These are phyloP conservation scores for Paramecium tetraurelia DNA, from an alignment of 73 alveolate species.

Conservation along the genomic window DNA sequence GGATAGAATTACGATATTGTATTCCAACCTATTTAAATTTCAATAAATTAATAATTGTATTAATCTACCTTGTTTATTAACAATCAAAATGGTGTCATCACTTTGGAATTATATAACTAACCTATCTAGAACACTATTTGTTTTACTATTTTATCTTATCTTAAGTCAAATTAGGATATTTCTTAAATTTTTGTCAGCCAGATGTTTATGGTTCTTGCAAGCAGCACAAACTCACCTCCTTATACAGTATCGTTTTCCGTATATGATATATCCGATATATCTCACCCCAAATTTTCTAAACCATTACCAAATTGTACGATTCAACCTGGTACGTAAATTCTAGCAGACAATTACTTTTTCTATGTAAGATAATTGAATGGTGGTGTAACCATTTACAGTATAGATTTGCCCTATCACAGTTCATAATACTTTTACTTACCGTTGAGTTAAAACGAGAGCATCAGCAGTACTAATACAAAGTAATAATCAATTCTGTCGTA, in stretches of 20 bases:
- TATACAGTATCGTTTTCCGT: not conserved
- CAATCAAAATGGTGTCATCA: not conserved
- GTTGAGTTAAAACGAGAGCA: not conserved
- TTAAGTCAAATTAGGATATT: not conserved
- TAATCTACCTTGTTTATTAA: not conserved
- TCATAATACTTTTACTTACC: not conserved
- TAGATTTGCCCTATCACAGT: not conserved
- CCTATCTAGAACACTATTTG: not conserved
- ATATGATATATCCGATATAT: not conserved
- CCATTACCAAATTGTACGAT: not conserved
- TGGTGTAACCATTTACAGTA: not conserved
- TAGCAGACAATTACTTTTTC: not conserved
- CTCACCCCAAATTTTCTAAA: not conserved
- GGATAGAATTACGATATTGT: not conserved
- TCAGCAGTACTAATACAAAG: not conserved
- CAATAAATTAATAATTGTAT: not conserved
- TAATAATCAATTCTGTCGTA: not conserved
- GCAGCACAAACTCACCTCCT: not conserved
- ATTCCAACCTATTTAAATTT: not conserved
- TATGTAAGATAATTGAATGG: not conserved
- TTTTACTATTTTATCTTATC: not conserved
- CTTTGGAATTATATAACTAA: not conserved
- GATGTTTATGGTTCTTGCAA: not conserved
- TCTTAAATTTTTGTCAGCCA: not conserved
- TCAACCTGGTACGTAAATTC: not conserved